Evolutionary conservation across 495 filamentous ascomycete species (phyloP), one percentile per base, ranked within the genome.

Genomic region (Neurospora sp.): DNA sequence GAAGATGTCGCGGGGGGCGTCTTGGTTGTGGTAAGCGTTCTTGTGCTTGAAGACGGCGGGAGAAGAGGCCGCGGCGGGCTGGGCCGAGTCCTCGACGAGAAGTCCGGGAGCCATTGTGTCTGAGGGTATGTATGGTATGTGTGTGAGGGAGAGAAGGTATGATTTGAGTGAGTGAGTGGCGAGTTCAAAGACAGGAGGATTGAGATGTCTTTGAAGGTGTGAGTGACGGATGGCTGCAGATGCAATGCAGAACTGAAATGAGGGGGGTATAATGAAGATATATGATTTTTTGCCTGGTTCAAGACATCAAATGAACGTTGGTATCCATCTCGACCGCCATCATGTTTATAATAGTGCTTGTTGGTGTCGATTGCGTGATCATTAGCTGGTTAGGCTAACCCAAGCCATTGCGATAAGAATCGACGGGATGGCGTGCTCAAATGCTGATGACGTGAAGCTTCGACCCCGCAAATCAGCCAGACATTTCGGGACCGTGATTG

Each of bases 1-100:
- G 77, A 84, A 86, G 71, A 84, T 79, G 74, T 73, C 44, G 0
- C 75, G 76, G 6, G 79, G 74, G 6, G 76, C 76, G 10, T 75
- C 72, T 69, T 77, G 69, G 72, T 78, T 80, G 71, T 31, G 53
- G 38, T 78, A 76, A 61, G 53, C 16, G 39, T 44, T 40, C 45
- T n/a, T 65, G 53, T 65, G 53, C 53, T 65, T 35, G 53, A 65
- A 65, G 27, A 18, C 14, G 53, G 53, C 1, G 40, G 27, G 35
- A 39, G 12, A 16, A 70, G 69, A 18, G 39, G 2, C 39, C 40
- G 44, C 42, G 35, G 45, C 2, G 38, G 39, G 5, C 12, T 73
- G 72, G 70, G 74, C 18, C 71, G 2, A 3, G 31, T 80, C 77
- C 39, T 80, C 79, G 39, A 80, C 71, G 38, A 81, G 79, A 69